Percentiles rank a stretch among this genome's conserved stretches.
phyloP scores from a whole-genome alignment of 371 early-diverging fungal species.

The Haplosporangium sp. region DNA sequence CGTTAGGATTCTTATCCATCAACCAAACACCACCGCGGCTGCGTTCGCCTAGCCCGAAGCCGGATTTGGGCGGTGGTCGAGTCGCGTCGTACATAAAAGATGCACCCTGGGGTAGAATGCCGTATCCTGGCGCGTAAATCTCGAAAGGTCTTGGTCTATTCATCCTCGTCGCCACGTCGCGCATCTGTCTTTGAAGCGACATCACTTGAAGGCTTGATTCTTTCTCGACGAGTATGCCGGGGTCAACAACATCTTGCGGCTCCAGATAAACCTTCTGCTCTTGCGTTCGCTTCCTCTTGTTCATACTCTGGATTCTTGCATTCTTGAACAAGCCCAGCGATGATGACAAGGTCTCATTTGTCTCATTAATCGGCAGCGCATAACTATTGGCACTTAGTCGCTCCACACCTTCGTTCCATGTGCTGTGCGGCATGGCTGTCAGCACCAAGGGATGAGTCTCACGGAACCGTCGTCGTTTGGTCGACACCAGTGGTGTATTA shows the following conservation, averaged over 20 bases:
- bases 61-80: constrained; percentile 7
- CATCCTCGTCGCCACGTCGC: neutral
- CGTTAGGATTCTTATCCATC: constrained; percentile 9
- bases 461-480: constrained; percentile 18
- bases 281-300: constrained; percentile 15
- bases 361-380: constrained; percentile 7
- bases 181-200: neutral
- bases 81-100: constrained; percentile 30
- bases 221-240: neutral
- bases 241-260: neutral
- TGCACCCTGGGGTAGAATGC: constrained; percentile 21
- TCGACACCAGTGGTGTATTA: neutral
- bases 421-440: constrained; percentile 7
- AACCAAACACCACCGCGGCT: constrained; percentile 37
- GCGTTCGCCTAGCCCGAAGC: constrained; percentile 40
- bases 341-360: neutral
- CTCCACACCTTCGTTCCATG: constrained; percentile 19
- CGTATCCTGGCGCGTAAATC: constrained; percentile 40
- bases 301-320: constrained; percentile 21
- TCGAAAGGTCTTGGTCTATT: neutral
- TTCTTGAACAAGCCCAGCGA: neutral
- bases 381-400: constrained; percentile 19
- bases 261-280: constrained; percentile 25
- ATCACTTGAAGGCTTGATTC: no score
- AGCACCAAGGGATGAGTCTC: constrained; percentile 5